Conservation (phyloP, 345 rosid genomes). For the sweet orange (Citrus sinensis) region DNA sequence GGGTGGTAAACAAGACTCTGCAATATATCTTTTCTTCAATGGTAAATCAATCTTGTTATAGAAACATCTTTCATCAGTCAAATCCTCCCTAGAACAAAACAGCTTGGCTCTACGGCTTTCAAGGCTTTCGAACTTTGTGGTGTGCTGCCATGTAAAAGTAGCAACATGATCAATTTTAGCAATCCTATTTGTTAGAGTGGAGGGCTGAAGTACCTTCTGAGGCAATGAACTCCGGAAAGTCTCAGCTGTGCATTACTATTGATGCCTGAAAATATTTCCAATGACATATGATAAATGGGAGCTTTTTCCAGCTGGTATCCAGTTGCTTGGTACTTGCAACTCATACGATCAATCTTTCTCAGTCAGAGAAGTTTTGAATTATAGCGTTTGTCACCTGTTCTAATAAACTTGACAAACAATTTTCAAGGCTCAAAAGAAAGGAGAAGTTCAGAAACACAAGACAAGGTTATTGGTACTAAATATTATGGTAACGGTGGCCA, state of each 20-base stretch:
- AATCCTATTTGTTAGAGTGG: slow-evolving; percentile 25
- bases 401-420: not conserved
- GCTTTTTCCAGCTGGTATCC: not conserved
- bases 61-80: slow-evolving; percentile 9
- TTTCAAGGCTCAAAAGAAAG: not conserved
- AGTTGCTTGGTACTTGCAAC: not conserved
- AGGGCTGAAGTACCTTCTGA: slow-evolving; percentile 15
- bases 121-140: slow-evolving; percentile 31
- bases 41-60: slow-evolving; percentile 6
- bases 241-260: slow-evolving; percentile 12
- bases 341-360: not conserved
- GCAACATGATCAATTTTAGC: slow-evolving; percentile 25
- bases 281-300: not conserved
- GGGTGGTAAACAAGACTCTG: not conserved
- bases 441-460: not conserved
- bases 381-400: not conserved
- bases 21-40: not conserved
- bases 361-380: not conserved
- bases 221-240: slow-evolving; percentile 9
- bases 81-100: slow-evolving; percentile 13
- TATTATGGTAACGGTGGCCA: not conserved
- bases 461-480: not conserved
- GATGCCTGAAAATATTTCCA: not conserved
- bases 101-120: slow-evolving; percentile 24
- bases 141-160: slow-evolving; percentile 3